Conservation (phyloP, 176 grass and related monocot species). For the Phragmites australis region DNA sequence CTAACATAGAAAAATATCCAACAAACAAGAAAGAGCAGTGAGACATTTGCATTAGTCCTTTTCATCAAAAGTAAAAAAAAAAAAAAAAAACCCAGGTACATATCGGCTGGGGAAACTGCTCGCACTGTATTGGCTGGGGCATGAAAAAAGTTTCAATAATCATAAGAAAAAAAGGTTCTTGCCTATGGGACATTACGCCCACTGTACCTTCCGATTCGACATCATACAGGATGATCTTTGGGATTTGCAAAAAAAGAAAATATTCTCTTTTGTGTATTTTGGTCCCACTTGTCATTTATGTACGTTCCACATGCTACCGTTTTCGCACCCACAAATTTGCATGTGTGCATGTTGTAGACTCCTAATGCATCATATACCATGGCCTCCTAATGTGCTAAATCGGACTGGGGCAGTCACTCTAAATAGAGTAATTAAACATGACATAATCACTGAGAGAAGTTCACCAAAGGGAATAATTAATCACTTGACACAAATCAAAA, state of each 20-base stretch:
- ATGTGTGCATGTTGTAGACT: not conserved
- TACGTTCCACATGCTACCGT: not conserved
- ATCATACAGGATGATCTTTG: not conserved
- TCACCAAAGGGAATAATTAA: conserved; percentile 24
- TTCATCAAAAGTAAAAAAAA: not conserved
- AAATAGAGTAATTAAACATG: not conserved
- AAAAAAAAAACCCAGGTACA: no score
- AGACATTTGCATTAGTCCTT: not conserved
- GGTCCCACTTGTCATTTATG: not conserved
- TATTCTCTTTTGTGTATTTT: not conserved
- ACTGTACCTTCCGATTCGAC: not conserved
- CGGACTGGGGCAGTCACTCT: not conserved
- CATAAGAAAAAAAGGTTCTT: not conserved
- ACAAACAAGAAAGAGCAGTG: not conserved
- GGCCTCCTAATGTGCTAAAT: not conserved
- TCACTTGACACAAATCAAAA: conserved; percentile 20
- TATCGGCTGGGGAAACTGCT: not conserved
- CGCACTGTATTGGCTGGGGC: not conserved
- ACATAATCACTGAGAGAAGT: conserved; percentile 5
- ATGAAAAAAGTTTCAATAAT: not conserved
- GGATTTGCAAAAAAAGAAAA: not conserved
- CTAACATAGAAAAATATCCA: not conserved
- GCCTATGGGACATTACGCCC: not conserved
- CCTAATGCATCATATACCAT: conserved; percentile 10
- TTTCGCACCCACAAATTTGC: not conserved